Evolutionary conservation across 2,329 filamentous ascomycete genomes (phyloP).

Genomic region (Xylaria polymorpha): DNA sequence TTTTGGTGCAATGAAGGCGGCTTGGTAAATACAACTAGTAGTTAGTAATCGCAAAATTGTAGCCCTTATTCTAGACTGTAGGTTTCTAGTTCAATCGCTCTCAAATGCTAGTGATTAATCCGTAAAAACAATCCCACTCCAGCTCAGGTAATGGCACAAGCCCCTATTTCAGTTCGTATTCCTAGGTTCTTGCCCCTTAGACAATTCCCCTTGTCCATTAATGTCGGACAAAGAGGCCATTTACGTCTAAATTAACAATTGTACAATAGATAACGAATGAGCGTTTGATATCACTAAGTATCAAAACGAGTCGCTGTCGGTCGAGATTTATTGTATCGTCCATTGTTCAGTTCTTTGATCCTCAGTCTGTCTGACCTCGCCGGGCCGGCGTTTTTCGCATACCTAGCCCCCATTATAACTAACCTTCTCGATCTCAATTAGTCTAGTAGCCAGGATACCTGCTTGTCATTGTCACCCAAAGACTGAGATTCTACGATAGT

Average conservation of each 20-base stretch:
- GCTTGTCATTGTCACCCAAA: slow-evolving; percentile 22
- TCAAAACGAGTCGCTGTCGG: background rate
- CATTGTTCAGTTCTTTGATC: background rate
- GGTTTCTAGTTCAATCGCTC: background rate
- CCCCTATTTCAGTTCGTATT: background rate
- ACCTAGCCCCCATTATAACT: background rate
- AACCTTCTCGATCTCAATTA: slow-evolving; percentile 21
- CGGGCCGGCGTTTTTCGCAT: background rate
- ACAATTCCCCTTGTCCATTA: background rate
- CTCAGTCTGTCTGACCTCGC: background rate
- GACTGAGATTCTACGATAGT: background rate
- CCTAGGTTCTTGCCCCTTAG: background rate
- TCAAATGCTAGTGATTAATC: background rate
- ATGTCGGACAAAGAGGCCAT: background rate
- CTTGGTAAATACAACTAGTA: background rate
- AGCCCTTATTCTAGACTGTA: background rate
- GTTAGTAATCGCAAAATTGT: background rate
- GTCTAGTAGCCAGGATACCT: slow-evolving; percentile 38
- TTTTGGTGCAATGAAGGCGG: background rate
- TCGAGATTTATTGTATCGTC: background rate
- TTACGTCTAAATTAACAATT: background rate
- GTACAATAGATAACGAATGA: background rate
- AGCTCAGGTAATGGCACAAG: background rate
- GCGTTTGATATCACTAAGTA: background rate
- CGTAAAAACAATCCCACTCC: background rate